phyloP scores from a whole-genome alignment of 2,329 filamentous ascomycete genomes.

The Cytospora piceicola region DNA sequence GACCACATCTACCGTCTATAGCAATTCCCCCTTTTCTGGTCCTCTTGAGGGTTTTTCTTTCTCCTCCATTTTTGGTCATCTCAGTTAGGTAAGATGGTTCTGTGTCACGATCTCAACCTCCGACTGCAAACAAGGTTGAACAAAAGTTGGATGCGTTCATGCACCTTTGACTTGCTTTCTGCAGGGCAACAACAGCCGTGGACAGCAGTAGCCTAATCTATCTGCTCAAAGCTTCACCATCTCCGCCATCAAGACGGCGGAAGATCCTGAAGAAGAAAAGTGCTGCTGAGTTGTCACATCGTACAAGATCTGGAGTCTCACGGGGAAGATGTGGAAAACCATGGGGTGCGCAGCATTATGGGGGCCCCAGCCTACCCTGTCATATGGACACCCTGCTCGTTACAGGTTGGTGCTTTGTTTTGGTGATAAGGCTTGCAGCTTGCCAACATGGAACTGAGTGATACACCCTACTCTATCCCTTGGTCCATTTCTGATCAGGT shows the following conservation, averaged over 20 bases:
- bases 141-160: constrained; percentile 30
- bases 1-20: neutral
- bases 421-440: constrained; percentile 36
- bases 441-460: constrained; percentile 36
- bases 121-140: constrained; percentile 21
- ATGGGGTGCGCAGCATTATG: constrained; percentile 38
- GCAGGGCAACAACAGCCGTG: constrained; percentile 28
- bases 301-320: constrained; percentile 54
- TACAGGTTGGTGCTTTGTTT: constrained; percentile 31
- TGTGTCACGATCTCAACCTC: constrained; percentile 22
- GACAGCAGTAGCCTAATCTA: constrained; percentile 28
- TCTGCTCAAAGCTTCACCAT: constrained; percentile 22
- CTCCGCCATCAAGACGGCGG: constrained; percentile 24
- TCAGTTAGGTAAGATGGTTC: constrained; percentile 4
- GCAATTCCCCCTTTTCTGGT: neutral
- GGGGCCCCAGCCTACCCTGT: constrained; percentile 33
- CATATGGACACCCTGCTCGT: constrained; percentile 22
- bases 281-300: constrained; percentile 52
- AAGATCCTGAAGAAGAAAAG: constrained; percentile 30
- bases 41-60: neutral
- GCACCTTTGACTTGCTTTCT: constrained; percentile 32
- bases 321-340: constrained; percentile 38
- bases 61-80: neutral
- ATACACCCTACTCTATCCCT: constrained; percentile 29
- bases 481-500: neutral